Evolutionary conservation across 2,329 filamentous ascomycete species (phyloP).

Genomic region (Penicillium sp.): DNA sequence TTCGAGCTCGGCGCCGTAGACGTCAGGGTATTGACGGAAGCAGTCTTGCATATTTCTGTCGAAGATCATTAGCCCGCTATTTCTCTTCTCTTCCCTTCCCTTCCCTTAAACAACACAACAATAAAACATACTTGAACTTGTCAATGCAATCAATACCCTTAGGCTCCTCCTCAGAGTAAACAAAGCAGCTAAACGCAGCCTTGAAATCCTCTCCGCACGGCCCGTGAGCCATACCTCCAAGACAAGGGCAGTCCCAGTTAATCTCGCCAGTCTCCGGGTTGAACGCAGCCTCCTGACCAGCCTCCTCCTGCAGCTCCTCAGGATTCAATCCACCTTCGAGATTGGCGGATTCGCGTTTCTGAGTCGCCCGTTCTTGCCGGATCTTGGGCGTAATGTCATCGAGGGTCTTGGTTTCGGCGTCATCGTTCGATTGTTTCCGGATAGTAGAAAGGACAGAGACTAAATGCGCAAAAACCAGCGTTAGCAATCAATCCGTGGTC

Average conservation of each 20-base stretch:
- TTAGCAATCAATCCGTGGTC: conserved; percentile 11
- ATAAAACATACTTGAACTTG: conserved; percentile 77
- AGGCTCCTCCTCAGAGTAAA: conserved; percentile 89
- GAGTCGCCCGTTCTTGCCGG: conserved; percentile 29
- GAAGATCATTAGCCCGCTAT: conserved; percentile 29
- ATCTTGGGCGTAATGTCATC: conserved; percentile 62
- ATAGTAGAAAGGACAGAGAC: conserved; percentile 33
- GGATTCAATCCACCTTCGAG: conserved; percentile 35
- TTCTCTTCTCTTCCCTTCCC: neutral
- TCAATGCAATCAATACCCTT: conserved; percentile 98
- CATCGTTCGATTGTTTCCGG: conserved; percentile 33
- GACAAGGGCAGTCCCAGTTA: conserved; percentile 98
- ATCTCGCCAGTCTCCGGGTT: conserved; percentile 99
- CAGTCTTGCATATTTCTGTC: conserved; percentile 91
- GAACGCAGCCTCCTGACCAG: conserved; percentile 83
- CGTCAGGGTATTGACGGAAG: conserved; percentile 86
- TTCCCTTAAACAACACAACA: neutral
- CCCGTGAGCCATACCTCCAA: conserved; percentile 94
- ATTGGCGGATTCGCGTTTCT: conserved; percentile 12
- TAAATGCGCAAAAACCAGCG: conserved; percentile 11
- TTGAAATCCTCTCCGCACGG: conserved; percentile 96
- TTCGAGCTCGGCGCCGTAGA: conserved; percentile 84
- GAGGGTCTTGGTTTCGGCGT: conserved; percentile 59
- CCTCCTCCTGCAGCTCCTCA: conserved; percentile 71
- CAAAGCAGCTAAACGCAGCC: conserved; percentile 95